Base-by-base conservation (phyloP, 2,329 filamentous ascomycete genomes). In the Fusarium torulosum region DNA sequence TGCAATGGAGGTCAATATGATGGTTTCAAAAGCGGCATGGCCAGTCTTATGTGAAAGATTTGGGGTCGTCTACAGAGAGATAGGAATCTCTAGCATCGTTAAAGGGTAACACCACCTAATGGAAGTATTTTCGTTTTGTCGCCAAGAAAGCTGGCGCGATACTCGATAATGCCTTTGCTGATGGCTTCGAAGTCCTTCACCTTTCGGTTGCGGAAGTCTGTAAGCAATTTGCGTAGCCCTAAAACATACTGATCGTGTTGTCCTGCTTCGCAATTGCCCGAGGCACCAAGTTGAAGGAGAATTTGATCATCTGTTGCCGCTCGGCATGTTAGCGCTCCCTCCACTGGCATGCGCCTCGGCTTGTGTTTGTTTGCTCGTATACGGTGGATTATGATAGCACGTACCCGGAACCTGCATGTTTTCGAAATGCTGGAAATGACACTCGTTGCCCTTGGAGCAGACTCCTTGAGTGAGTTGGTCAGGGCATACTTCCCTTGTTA, bases 381-480 rank as follows among this genome's bases (percentile, higher is more conserved):
- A 58, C 68, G 64, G 49, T 52, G 50, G 63, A 47, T 50, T 37
- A 63, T 42, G 42, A 49, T 62, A 47, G 57, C 63, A 79, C 79
- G 70, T 77, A 81, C 79, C 79, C 67, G 79, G 75, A 50, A 77
- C 74, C 54, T 75, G 74, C 72, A 80, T 79, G 51, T 68, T 74
- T 45, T 76, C 76, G 76, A 97, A 94, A 81, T 99, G 96, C 82
- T 98, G 86, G 69, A 82, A 90, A 56, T 88, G 81, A 80, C 96
- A 99, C 54, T 86, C 83, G 60, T 81, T 77, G 75, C 94, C 92
- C 70, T 90, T 90, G 29, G 85, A 78, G 67, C 96, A 98, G 69
- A 84, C 82, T 63, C 88, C 88, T 52, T 89, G 89, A 46, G 85
- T 83, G 66, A 92, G 81, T 78, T 97, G 92, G 73, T 88, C 90